Base-by-base conservation (phyloP, 2,329 filamentous ascomycete species). In the Clarireedia sp. region DNA sequence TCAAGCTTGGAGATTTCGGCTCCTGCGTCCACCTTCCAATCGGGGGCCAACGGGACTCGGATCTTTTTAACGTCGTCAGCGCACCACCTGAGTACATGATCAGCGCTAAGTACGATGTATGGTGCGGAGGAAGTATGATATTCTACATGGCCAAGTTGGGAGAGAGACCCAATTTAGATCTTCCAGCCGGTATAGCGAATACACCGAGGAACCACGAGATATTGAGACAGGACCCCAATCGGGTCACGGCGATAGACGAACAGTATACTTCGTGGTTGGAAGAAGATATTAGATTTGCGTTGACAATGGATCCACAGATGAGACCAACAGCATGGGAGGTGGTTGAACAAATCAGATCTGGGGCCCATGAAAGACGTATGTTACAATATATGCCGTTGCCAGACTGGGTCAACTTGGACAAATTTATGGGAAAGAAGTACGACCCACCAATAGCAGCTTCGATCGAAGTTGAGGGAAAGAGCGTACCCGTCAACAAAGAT, bases 1-100 rank as follows among this genome's bases (percentile, higher is more conserved):
- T 55, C 6, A 55, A 55, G 43, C 16, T 55, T 19, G 52, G 17
- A 17, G 52, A 55, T 44, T 55, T 55, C 36, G 52, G 52, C 17
- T 46, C 50, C n/a, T 37, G 46, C 8, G 9, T 55, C 4, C 47
- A 55, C 19, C 38, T 55, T 5, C 52, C 52, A 3, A 17, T 23
- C 17, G 26, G 23, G 5, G 53, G 47, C 23, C 16, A 37, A n/a
- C 37, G 48, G 1, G 14, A 12, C 14, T 23, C 21, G 2, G 1
- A 23, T 14, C 43, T 33, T 12, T 49, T 26, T 12, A 54, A 44
- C 12, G 29, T 33, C 29, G 29, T 23, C 14, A 48, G 51, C 24
- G 45, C 43, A 2, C 52, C 52, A 23, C 52, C 52, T 3, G 52
- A 54, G 10, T 4, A 16, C 5, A 43, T 29, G 17, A 24, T 54